Evolutionary conservation across 805 yeast species (phyloP).

Genomic region (Ogataea pini): DNA sequence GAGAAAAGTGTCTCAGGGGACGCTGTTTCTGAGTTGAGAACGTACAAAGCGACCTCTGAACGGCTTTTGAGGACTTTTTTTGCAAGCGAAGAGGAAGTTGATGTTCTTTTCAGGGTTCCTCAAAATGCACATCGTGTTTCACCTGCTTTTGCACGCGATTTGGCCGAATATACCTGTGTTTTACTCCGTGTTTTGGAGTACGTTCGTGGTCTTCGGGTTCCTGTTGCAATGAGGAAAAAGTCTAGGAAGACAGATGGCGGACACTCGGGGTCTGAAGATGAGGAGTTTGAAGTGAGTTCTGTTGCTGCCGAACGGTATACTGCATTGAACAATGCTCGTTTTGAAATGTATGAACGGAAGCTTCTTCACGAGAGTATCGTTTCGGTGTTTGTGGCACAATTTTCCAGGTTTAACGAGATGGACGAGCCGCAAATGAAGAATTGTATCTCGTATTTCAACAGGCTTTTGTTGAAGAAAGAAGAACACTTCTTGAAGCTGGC

Average conservation of each 20-base stretch:
- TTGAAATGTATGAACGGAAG: conserved; percentile 38
- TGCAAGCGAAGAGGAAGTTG: conserved; percentile 60
- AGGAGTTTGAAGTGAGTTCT: background rate
- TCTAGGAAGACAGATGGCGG: conserved; percentile 2
- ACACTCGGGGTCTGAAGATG: background rate
- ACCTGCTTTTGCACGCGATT: conserved; percentile 56
- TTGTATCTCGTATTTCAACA: conserved; percentile 69
- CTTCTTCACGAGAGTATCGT: conserved; percentile 63
- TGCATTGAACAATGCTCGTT: conserved; percentile 22
- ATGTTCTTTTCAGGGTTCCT: conserved; percentile 58
- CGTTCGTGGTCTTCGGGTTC: conserved; percentile 53
- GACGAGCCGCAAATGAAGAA: conserved; percentile 58
- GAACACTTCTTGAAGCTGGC: conserved; percentile 53
- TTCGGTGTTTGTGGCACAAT: conserved; percentile 61
- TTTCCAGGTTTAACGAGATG: conserved; percentile 64
- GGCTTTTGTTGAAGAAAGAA: conserved; percentile 65
- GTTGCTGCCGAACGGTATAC: conserved; percentile 11
- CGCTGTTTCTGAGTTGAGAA: conserved; percentile 47
- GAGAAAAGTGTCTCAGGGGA: conserved; percentile 45
- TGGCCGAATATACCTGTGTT: conserved; percentile 65
- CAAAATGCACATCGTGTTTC: conserved; percentile 64
- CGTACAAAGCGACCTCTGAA: conserved; percentile 34
- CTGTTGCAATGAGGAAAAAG: conserved; percentile 29
- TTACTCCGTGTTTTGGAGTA: conserved; percentile 67
- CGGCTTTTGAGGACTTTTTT: conserved; percentile 59